Evolutionary conservation across 805 yeast genomes (phyloP).

Genomic region (Blastobotrys peoriensis): DNA sequence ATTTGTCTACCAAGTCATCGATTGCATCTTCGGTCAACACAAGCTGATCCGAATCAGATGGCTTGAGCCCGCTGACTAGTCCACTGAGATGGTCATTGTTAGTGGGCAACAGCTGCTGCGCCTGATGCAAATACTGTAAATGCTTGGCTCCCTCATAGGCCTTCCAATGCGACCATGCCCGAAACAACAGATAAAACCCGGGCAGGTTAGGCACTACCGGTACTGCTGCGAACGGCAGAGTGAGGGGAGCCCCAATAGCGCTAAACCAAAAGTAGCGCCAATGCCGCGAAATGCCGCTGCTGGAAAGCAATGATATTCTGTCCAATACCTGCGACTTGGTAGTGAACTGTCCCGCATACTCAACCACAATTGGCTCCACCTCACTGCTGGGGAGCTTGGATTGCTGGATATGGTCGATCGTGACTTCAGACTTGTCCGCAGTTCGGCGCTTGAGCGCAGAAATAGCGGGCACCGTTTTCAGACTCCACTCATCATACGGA

Average conservation of each 20-base stretch:
- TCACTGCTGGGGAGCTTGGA: conserved; percentile 16
- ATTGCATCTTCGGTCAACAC: conserved; percentile 43
- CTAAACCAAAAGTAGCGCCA: conserved; percentile 48
- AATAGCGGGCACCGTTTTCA: conserved; percentile 70
- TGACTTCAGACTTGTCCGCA: conserved; percentile 24
- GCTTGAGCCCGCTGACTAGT: neutral
- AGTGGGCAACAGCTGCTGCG: conserved; percentile 32
- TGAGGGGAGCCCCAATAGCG: conserved; percentile 61
- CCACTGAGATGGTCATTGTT: conserved; percentile 28
- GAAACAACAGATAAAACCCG: conserved; percentile 74
- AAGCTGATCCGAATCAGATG: conserved; percentile 4
- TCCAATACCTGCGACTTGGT: conserved; percentile 26
- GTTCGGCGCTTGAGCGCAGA: conserved; percentile 49
- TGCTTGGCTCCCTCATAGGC: conserved; percentile 73
- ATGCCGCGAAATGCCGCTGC: conserved; percentile 46
- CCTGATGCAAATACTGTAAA: conserved; percentile 48
- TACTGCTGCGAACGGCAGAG: conserved; percentile 70
- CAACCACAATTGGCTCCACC: conserved; percentile 32
- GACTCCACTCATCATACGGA: conserved; percentile 75
- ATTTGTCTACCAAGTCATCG: conserved; percentile 38
- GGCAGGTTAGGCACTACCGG: conserved; percentile 93
- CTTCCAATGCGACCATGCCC: conserved; percentile 78
- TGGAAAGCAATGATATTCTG: conserved; percentile 41
- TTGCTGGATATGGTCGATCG: conserved; percentile 13
- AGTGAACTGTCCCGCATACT: conserved; percentile 42